These are phyloP conservation scores for Talaromyces piceae DNA, from an alignment of 2,329 filamentous ascomycete genomes.

Conservation along the genomic window DNA sequence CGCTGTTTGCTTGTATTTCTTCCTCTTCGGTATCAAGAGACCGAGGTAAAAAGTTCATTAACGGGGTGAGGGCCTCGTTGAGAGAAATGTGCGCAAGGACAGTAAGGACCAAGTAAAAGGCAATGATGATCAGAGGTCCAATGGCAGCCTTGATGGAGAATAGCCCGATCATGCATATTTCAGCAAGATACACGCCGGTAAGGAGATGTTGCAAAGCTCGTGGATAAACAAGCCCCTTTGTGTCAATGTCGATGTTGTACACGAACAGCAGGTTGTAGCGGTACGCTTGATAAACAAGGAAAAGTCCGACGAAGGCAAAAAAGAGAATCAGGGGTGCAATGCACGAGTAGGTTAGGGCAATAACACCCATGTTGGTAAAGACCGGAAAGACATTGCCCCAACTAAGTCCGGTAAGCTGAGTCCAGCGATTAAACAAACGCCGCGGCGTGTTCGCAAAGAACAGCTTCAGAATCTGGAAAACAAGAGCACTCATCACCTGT, in stretches of 20 bases:
- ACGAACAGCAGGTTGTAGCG: constrained; percentile 88
- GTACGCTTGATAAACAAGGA: constrained; percentile 77
- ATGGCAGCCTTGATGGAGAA: constrained; percentile 60
- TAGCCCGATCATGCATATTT: constrained; percentile 77
- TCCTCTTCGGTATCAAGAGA: constrained; percentile 53
- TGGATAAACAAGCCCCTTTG: constrained; percentile 81
- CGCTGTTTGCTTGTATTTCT: constrained; percentile 32
- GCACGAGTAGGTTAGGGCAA: constrained; percentile 76
- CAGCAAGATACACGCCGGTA: constrained; percentile 73
- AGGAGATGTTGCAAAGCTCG: constrained; percentile 77
- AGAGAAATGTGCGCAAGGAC: constrained; percentile 61
- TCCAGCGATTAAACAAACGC: constrained; percentile 68
- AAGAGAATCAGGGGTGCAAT: constrained; percentile 79
- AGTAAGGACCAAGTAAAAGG: constrained; percentile 66
- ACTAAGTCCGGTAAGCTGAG: constrained; percentile 62
- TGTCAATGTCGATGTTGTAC: constrained; percentile 72
- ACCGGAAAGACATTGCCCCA: constrained; percentile 82
- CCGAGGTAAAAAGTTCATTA: constrained; percentile 62
- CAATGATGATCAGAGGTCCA: constrained; percentile 68
- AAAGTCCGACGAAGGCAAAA: constrained; percentile 72
- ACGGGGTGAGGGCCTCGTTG: constrained; percentile 37
- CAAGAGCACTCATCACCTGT: constrained; percentile 62
- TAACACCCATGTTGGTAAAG: constrained; percentile 71
- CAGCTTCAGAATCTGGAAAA: constrained; percentile 66
- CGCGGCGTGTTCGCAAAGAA: constrained; percentile 65